These are phyloP conservation scores for Fusarium siculi DNA, from an alignment of 2,329 filamentous ascomycete species.

Conservation along the genomic window DNA sequence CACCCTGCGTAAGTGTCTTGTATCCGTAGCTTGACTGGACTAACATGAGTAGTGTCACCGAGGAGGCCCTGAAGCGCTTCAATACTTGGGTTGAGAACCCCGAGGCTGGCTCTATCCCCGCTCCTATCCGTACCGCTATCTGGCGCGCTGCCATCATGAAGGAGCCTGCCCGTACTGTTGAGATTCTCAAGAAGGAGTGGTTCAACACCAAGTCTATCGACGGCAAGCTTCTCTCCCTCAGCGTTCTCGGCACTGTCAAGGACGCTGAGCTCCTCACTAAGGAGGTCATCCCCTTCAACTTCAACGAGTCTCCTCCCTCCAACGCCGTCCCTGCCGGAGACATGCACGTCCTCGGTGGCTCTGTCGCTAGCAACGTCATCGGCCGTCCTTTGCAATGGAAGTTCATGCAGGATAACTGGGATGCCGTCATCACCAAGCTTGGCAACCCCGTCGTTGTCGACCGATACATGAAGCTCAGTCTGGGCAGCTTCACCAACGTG, in stretches of 20 bases:
- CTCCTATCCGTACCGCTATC: slow-evolving; percentile 81
- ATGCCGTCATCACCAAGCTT: slow-evolving; percentile 75
- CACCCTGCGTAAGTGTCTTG: slow-evolving; percentile 72
- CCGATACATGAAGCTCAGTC: slow-evolving; percentile 81
- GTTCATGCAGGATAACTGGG: slow-evolving; percentile 88
- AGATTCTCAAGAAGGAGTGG: slow-evolving; percentile 87
- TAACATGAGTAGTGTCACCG: slow-evolving; percentile 63
- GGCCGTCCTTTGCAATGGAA: slow-evolving; percentile 83
- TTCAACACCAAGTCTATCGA: slow-evolving; percentile 85
- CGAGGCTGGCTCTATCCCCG: slow-evolving; percentile 77
- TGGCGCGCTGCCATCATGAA: slow-evolving; percentile 80
- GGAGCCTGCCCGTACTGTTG: slow-evolving; percentile 75
- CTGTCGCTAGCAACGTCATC: slow-evolving; percentile 77
- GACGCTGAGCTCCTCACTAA: slow-evolving; percentile 72
- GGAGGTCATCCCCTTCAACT: slow-evolving; percentile 81
- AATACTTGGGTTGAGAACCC: slow-evolving; percentile 78
- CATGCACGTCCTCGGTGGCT: slow-evolving; percentile 82
- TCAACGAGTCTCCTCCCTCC: slow-evolving; percentile 68
- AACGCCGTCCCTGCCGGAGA: slow-evolving; percentile 85
- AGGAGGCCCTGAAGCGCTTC: slow-evolving; percentile 83
- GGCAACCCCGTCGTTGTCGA: slow-evolving; percentile 89
- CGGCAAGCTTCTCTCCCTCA: slow-evolving; percentile 86
- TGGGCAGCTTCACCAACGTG: slow-evolving; percentile 81
- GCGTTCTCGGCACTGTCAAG: slow-evolving; percentile 78
- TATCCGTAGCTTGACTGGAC: slow-evolving; percentile 17